Percentiles rank a stretch among this genome's conserved stretches.
Conservation (phyloP, 2,329 filamentous ascomycete genomes). For the Sporothrix curviconia region DNA sequence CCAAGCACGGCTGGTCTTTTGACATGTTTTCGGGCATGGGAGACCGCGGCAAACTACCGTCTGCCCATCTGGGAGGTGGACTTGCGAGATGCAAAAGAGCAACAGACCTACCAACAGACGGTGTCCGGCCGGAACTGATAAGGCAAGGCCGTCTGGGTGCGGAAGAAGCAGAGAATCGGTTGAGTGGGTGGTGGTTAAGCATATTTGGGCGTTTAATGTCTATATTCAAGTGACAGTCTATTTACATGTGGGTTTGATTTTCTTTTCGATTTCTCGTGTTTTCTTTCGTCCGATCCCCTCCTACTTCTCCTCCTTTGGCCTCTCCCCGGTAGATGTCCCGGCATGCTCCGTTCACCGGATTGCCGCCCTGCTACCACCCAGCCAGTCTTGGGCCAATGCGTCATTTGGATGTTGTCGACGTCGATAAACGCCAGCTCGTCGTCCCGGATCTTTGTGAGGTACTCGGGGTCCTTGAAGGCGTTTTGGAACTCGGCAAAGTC, state of each 20-base stretch:
- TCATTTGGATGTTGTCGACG: conserved; percentile 16
- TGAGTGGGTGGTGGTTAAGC: background rate
- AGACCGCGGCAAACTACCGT: conserved; percentile 56
- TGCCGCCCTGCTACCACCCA: conserved; percentile 16
- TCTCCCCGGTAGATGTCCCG: background rate
- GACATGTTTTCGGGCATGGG: conserved; percentile 57
- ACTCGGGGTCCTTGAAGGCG: conserved; percentile 16
- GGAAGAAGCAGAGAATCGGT: conserved; percentile 35
- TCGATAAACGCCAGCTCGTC: conserved; percentile 16
- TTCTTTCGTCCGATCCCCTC: background rate
- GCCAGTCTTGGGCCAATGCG: conserved; percentile 13
- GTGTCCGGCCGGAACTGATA: background rate
- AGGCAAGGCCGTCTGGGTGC: conserved; percentile 37
- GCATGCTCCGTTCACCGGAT: conserved; percentile 17
- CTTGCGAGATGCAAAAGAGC: conserved; percentile 31
- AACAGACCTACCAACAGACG: background rate
- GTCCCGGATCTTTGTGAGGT: conserved; percentile 11
- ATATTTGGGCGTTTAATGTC: background rate
- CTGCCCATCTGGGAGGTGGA: conserved; percentile 60
- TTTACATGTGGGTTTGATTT: background rate
- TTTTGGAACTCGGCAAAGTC: conserved; percentile 13
- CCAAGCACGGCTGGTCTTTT: conserved; percentile 66
- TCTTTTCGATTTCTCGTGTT: no score
- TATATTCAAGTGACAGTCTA: background rate
- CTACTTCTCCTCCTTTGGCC: background rate